A percentile compares a stretch with the other conserved stretches of the same genome.
Conservation (phyloP, 208 protist species). For the Phytomonas serpens region DNA sequence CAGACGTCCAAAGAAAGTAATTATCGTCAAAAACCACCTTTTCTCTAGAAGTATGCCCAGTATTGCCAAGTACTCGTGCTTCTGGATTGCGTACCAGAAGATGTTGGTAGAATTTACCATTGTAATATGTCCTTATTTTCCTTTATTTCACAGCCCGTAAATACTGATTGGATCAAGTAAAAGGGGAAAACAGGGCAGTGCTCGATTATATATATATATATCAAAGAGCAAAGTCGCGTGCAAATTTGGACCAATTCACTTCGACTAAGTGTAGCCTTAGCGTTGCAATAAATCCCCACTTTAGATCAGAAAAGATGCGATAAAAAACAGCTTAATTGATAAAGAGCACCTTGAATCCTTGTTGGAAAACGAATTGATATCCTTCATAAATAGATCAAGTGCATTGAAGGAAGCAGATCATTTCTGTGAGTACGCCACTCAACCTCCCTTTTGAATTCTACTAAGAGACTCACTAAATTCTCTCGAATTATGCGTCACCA, state of each 20-base stretch:
- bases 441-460: not conserved
- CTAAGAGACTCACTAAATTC: not conserved
- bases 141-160: not conserved
- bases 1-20: constrained; percentile 12
- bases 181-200: not conserved
- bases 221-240: not conserved
- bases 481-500: not conserved
- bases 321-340: not conserved
- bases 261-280: not conserved
- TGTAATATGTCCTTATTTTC: not conserved
- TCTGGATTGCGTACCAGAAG: constrained; percentile 19
- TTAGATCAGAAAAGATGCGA: not conserved
- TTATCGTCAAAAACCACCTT: constrained; percentile 18
- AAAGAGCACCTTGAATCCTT: not conserved
- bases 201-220: not conserved
- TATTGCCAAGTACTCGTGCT: constrained; percentile 16
- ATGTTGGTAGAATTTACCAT: constrained; percentile 13
- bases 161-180: not conserved
- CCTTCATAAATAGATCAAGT: not conserved
- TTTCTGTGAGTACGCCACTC: not conserved
- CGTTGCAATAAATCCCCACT: not conserved
- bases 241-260: not conserved
- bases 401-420: not conserved
- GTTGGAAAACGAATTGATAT: not conserved
- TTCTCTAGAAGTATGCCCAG: constrained; percentile 21